These are phyloP conservation scores for Apiotrichum gracile DNA, from an alignment of 1,284 basidiomycete species.

Conservation along the genomic window DNA sequence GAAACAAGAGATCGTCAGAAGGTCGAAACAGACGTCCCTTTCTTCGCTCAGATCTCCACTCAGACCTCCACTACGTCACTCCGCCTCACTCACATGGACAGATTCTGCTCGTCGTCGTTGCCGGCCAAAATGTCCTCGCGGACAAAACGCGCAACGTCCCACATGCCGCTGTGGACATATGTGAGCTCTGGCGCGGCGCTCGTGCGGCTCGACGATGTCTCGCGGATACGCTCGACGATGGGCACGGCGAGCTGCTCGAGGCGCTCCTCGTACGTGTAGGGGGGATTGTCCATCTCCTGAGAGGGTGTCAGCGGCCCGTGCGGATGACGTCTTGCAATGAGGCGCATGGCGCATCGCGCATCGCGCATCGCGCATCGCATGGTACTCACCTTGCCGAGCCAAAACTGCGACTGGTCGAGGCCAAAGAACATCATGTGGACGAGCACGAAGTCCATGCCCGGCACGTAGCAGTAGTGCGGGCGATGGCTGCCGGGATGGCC, in stretches of 20 bases:
- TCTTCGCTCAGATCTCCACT: too few relatives aligned
- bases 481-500: background rate
- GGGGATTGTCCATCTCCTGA: conserved; percentile 6
- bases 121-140: conserved; percentile 9
- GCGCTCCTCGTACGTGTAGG: conserved; percentile 19
- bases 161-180: conserved; percentile 15
- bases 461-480: conserved; percentile 17
- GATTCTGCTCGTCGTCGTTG: background rate
- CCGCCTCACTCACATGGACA: background rate
- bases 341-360: too few relatives aligned
- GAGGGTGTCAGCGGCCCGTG: background rate
- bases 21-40: too few relatives aligned
- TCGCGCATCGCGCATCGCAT: too few relatives aligned
- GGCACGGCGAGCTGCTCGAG: conserved; percentile 3
- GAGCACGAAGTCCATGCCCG: conserved; percentile 16
- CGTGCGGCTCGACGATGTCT: background rate
- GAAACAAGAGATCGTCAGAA: too few relatives aligned
- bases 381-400: conserved; percentile 12
- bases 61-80: too few relatives aligned
- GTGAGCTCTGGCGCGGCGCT: conserved; percentile 13
- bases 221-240: conserved; percentile 6
- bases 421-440: conserved; percentile 15
- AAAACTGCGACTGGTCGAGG: conserved; percentile 16
- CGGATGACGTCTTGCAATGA: too few relatives aligned
- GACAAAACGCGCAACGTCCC: conserved; percentile 15